Conservation (phyloP, 2,329 filamentous ascomycete species). For the Xylaria polymorpha region DNA sequence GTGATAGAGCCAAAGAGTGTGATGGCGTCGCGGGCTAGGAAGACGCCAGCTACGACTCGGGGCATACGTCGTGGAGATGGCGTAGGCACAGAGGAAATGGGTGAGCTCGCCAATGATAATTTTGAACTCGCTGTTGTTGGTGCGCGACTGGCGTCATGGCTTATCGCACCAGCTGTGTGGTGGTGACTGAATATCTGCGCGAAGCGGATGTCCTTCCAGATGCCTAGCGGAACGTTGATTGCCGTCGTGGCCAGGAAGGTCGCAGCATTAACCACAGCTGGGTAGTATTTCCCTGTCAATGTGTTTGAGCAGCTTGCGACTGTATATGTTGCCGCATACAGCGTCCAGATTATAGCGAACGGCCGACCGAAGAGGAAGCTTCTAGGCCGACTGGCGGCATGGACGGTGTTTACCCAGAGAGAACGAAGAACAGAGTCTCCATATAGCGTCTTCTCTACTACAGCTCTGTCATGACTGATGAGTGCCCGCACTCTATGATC, state of each 20-base stretch:
- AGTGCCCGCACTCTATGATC: neutral
- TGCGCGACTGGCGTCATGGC: neutral
- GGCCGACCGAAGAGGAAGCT: slow-evolving; percentile 3
- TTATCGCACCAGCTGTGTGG: neutral
- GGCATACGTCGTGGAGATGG: slow-evolving; percentile 12
- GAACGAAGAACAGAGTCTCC: slow-evolving; percentile 1
- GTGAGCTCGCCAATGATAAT: neutral
- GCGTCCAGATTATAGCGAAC: slow-evolving; percentile 18
- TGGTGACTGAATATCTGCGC: slow-evolving; percentile 17
- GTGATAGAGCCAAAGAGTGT: slow-evolving; percentile 14
- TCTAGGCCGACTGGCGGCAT: slow-evolving; percentile 5
- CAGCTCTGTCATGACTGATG: neutral
- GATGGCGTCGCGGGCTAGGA: slow-evolving; percentile 14
- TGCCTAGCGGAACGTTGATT: slow-evolving; percentile 18
- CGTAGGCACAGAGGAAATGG: neutral
- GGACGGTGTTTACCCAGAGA: neutral
- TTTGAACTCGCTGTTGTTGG: neutral
- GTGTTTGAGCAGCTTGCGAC: slow-evolving; percentile 16
- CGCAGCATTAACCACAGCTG: neutral
- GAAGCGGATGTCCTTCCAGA: slow-evolving; percentile 14
- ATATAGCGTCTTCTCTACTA: slow-evolving; percentile 11
- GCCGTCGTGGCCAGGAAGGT: slow-evolving; percentile 14
- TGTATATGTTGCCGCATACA: slow-evolving; percentile 18
- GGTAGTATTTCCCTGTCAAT: neutral
- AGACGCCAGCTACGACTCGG: slow-evolving; percentile 3